These are phyloP conservation scores for Phialemonium atrogriseum DNA, from an alignment of 2,329 filamentous ascomycete genomes.

Conservation along the genomic window DNA sequence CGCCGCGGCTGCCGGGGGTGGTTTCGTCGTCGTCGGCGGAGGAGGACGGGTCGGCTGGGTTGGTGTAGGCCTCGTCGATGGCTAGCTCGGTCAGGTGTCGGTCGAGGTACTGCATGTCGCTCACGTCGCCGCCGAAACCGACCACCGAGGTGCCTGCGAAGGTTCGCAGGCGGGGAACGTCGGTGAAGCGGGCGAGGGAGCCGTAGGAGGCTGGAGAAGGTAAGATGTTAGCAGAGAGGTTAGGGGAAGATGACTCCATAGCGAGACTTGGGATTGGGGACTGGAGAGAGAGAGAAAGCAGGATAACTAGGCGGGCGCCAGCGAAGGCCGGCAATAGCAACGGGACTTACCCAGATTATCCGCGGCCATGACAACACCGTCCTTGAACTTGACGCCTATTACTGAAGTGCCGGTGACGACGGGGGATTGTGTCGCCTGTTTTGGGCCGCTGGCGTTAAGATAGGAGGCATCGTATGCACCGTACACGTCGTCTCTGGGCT, in stretches of 20 bases:
- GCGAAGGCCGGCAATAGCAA: no score
- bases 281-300: constrained; percentile 4
- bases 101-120: constrained; percentile 98
- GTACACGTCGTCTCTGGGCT: constrained; percentile 98
- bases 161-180: constrained; percentile 87
- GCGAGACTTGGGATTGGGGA: neutral
- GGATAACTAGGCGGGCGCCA: constrained; percentile 5
- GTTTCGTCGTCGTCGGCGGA: constrained; percentile 37
- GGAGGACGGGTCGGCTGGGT: constrained; percentile 26
- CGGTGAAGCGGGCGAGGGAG: constrained; percentile 90
- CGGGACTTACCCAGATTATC: constrained; percentile 75
- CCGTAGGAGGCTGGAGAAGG: constrained; percentile 77
- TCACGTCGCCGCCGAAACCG: constrained; percentile 94
- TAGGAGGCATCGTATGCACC: constrained; percentile 86
- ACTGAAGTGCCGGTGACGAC: constrained; percentile 97
- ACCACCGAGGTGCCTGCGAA: constrained; percentile 81
- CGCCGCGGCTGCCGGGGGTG: constrained; percentile 61
- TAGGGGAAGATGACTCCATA: neutral
- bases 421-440: constrained; percentile 82
- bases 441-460: constrained; percentile 63
- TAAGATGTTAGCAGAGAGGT: constrained; percentile 4
- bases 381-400: constrained; percentile 88
- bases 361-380: constrained; percentile 91
- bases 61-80: constrained; percentile 75
- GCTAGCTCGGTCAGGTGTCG: constrained; percentile 79